These are phyloP conservation scores for Imleria badia DNA, from an alignment of 768 basidiomycete genomes.

Conservation along the genomic window DNA sequence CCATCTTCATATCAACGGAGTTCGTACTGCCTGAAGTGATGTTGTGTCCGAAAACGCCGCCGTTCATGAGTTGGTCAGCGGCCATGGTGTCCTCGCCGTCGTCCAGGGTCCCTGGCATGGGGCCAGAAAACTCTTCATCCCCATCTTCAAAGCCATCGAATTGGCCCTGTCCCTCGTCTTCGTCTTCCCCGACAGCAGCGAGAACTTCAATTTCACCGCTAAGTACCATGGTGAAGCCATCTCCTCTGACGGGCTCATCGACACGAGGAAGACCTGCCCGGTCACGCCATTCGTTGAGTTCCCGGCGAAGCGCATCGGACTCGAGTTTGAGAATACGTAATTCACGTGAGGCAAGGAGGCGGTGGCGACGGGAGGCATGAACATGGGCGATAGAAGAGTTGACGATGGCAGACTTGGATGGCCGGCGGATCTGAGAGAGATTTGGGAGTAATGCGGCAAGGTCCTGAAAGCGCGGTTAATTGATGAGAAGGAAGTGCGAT, in stretches of 20 bases:
- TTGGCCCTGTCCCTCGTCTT: constrained; percentile 44
- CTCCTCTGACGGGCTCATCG: constrained; percentile 71
- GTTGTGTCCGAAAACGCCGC: constrained; percentile 31
- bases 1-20: constrained; percentile 25
- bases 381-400: constrained; percentile 93
- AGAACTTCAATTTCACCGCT: constrained; percentile 71
- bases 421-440: constrained; percentile 86
- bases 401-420: constrained; percentile 96
- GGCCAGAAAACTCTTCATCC: constrained; percentile 38
- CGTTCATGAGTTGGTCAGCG: constrained; percentile 32
- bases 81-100: constrained; percentile 32
- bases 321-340: constrained; percentile 78
- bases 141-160: constrained; percentile 41
- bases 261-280: constrained; percentile 67
- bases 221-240: constrained; percentile 71
- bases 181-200: constrained; percentile 53
- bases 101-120: constrained; percentile 27
- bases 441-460: constrained; percentile 91
- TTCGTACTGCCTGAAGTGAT: constrained; percentile 32
- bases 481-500: constrained; percentile 8
- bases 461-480: constrained; percentile 49
- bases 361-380: constrained; percentile 78
- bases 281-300: constrained; percentile 93
- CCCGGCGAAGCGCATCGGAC: constrained; percentile 81
- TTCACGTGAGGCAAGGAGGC: constrained; percentile 78